Percentiles rank a stretch among this genome's conserved stretches.
These are phyloP conservation scores for Tympanopsis confertula DNA, from an alignment of 2,329 filamentous ascomycete genomes.

Conservation along the genomic window DNA sequence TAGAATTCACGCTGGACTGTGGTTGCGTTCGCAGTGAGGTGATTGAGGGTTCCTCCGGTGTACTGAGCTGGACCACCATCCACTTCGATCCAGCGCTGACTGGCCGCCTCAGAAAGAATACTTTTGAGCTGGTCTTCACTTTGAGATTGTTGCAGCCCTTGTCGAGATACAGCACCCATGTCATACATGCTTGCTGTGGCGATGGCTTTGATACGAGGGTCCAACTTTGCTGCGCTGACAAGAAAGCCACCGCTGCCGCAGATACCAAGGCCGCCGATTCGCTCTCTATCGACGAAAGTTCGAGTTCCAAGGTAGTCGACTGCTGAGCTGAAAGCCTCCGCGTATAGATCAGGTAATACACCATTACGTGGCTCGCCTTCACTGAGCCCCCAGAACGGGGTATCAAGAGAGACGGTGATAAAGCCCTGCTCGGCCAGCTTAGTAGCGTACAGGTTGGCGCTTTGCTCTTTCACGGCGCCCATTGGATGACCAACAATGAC, in stretches of 20 bases:
- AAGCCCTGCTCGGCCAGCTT: constrained; percentile 14
- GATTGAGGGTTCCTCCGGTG: constrained; percentile 1
- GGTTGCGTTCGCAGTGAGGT: constrained; percentile 9
- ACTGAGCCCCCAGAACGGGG: constrained; percentile 13
- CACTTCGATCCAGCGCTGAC: constrained; percentile 6
- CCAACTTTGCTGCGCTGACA: constrained; percentile 21
- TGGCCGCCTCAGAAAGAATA: constrained; percentile 4
- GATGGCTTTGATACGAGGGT: constrained; percentile 12
- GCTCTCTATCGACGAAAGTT: constrained; percentile 13
- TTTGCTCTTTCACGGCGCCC: constrained; percentile 17
- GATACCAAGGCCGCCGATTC: constrained; percentile 16
- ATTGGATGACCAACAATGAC: constrained; percentile 15
- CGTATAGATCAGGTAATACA: constrained; percentile 12
- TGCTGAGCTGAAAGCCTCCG: constrained; percentile 16
- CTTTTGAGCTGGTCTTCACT: constrained; percentile 7
- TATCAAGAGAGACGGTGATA: constrained; percentile 12
- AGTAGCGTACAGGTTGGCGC: constrained; percentile 15
- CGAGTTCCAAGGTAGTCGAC: constrained; percentile 15
- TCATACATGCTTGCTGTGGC: constrained; percentile 12
- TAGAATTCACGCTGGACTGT: constrained; percentile 14
- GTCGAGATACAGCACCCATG: constrained; percentile 7
- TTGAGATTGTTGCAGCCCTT: constrained; percentile 6
- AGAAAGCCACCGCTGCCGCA: constrained; percentile 16
- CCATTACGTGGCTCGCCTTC: constrained; percentile 13
- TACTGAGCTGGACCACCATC: constrained; percentile 5